Percentiles rank a stretch among this genome's conserved stretches.
These are phyloP conservation scores for Tilletia walkeri DNA, from an alignment of 1,284 basidiomycete genomes.

Conservation along the genomic window DNA sequence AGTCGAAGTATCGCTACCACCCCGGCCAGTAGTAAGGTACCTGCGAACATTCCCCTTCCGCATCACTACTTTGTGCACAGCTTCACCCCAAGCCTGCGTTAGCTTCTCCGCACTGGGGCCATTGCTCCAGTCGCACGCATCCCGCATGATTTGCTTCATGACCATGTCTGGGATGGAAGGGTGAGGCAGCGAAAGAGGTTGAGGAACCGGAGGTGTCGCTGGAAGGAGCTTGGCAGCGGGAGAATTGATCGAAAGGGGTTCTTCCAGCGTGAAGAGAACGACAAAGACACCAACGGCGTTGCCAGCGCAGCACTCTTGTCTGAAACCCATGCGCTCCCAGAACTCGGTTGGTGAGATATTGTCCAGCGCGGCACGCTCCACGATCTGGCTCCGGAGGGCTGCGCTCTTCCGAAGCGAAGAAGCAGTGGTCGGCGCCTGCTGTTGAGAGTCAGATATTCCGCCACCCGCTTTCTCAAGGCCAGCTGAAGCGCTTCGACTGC, in stretches of 20 bases:
- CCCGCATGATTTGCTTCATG: conserved; percentile 42
- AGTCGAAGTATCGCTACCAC: not conserved
- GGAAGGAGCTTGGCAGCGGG: not conserved
- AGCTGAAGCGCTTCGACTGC: no score
- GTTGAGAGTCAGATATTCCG: no score
- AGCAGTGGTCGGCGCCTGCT: no score
- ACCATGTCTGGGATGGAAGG: conserved; percentile 39
- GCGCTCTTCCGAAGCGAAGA: not conserved
- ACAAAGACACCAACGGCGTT: conserved; percentile 52
- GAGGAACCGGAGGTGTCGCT: not conserved
- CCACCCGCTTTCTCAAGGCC: no score
- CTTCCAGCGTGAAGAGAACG: conserved; percentile 30
- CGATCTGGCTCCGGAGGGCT: conserved; percentile 21
- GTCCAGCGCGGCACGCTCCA: conserved; percentile 48
- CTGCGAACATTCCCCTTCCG: conserved; percentile 32
- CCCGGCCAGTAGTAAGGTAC: not conserved
- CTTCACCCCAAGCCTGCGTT: conserved; percentile 37
- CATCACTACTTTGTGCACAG: conserved; percentile 33
- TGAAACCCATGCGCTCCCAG: conserved; percentile 53
- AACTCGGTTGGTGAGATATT: conserved; percentile 44
- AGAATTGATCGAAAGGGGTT: not conserved
- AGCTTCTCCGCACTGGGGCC: conserved; percentile 22
- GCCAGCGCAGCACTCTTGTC: conserved; percentile 53
- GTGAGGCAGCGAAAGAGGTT: conserved; percentile 36
- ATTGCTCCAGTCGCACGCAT: conserved; percentile 46